Evolutionary conservation across 495 filamentous ascomycete species (phyloP), one percentile per base, ranked within the genome.

Genomic region (Trichoderma virens): DNA sequence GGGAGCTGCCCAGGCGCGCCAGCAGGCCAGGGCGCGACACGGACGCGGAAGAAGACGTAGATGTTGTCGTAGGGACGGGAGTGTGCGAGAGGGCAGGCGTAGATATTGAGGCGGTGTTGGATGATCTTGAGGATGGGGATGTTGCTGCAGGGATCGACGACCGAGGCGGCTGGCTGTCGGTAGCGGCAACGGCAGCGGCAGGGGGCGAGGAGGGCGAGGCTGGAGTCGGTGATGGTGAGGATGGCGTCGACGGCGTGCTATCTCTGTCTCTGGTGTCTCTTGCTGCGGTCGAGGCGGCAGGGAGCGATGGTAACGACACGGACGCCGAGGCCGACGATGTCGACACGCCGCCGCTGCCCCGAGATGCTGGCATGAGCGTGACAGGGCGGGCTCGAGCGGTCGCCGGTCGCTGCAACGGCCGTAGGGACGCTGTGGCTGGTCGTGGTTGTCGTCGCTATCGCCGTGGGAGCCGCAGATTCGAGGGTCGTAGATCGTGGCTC

Each of bases 1-100:
- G 72, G 11, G 78, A 79, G 65, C 71, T 68, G 62, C 71, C 73
- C 51, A 56, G 51, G 3, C 51, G 51, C 51, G 51, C 51, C 27
- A 56, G 27, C 18, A 56, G 11, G 51, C 51, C 51, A 27, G 51
- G 51, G 51, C 51, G 51, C 51, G 51, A 30, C 51, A 56, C 23
- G 27, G 51, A 56, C 9, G 23, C 20, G 25, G 35, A 25, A 5
- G 60, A 18, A 20, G 32, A 27, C 6, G 32, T 18, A 14, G 35
- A 20, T 38, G 31, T 31, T 28, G 60, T 35, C 30, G 60, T 61
- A 25, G 60, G n/a, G 13, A 23, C n/a, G 31, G 60, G 32, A n/a
- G 32, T 18, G 27, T 8, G 28, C 56, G 56, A 11, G 32, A 11
- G 11, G 32, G 32, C 27, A 14, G 56, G 28, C 56, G 27, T 60